Evolutionary conservation across 768 basidiomycete genomes (phyloP).

Genomic region (Boletus fagicola): DNA sequence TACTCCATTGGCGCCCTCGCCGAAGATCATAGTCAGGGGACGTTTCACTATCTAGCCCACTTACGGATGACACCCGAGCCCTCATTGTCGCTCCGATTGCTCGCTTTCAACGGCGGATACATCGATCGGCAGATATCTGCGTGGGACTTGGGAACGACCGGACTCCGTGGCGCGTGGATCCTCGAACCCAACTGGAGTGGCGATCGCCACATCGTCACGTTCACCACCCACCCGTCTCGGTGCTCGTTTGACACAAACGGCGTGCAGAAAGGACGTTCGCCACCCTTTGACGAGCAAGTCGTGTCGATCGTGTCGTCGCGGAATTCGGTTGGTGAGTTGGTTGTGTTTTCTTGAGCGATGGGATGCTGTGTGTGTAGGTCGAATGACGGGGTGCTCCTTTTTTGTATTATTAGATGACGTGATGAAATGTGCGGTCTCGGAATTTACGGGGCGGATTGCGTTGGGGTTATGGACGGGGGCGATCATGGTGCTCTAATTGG

Average conservation of each 20-base stretch:
- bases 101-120: neutral
- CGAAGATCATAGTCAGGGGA: slow-evolving; percentile 36
- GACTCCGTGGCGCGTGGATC: neutral
- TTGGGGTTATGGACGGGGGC: slow-evolving; percentile 40
- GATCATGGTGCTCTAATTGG: slow-evolving; percentile 5
- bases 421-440: slow-evolving; percentile 42
- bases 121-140: neutral
- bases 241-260: neutral
- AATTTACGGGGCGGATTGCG: slow-evolving; percentile 43
- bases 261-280: neutral
- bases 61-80: neutral
- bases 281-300: neutral
- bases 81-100: neutral
- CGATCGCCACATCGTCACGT: neutral
- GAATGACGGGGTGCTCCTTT: neutral
- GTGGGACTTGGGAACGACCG: neutral
- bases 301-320: neutral
- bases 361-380: too few species aligned
- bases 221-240: neutral
- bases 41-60: slow-evolving; percentile 42
- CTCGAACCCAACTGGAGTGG: neutral
- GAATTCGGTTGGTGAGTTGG: neutral
- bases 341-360: neutral
- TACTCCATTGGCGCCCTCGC: slow-evolving; percentile 39
- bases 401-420: neutral